These are phyloP conservation scores for Saitozyma sp. DNA, from an alignment of 768 basidiomycete genomes.

Conservation along the genomic window DNA sequence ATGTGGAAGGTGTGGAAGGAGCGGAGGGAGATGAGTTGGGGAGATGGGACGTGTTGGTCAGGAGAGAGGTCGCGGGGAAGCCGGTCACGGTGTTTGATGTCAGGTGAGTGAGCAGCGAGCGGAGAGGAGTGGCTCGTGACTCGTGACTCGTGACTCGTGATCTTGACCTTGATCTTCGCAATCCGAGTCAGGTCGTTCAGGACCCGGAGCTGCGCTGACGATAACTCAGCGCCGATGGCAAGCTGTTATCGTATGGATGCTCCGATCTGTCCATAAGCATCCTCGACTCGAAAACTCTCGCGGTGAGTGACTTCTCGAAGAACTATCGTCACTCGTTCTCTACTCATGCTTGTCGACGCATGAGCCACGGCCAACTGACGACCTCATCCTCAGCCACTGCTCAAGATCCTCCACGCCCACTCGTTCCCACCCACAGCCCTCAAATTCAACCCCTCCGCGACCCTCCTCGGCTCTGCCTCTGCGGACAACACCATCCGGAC, in stretches of 20 bases:
- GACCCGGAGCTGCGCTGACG: too few relatives aligned
- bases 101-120: conserved; percentile 60
- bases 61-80: conserved; percentile 72
- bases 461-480: conserved; percentile 81
- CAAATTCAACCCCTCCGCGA: conserved; percentile 78
- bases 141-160: conserved; percentile 1
- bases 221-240: conserved; percentile 70
- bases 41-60: conserved; percentile 67
- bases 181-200: not conserved
- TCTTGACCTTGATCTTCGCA: not conserved
- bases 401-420: conserved; percentile 88
- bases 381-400: conserved; percentile 70
- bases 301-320: conserved; percentile 58
- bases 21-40: conserved; percentile 59
- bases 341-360: not conserved
- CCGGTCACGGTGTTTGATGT: conserved; percentile 84
- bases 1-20: conserved; percentile 20
- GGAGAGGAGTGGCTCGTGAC: not conserved
- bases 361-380: not conserved
- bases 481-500: conserved; percentile 84
- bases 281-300: conserved; percentile 72
- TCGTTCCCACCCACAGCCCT: conserved; percentile 90
- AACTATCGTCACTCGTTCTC: not conserved
- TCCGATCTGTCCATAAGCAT: conserved; percentile 84
- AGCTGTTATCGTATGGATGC: conserved; percentile 77